phyloP scores from a whole-genome alignment of 257 asterid genomes.

The Gynochthodes officinalis region DNA sequence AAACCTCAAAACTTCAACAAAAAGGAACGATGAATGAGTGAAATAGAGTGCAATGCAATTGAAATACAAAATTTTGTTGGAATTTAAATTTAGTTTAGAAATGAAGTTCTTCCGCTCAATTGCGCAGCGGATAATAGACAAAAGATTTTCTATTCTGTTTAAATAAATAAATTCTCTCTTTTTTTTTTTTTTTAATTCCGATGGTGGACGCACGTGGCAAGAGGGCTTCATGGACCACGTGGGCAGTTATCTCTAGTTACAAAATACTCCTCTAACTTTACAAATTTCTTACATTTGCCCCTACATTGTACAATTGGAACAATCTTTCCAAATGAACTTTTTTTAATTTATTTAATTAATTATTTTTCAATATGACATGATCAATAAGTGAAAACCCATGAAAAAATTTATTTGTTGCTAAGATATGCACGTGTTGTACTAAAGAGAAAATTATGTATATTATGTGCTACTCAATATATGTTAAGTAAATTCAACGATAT shows the following conservation, averaged over 20 bases:
- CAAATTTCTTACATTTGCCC: too few species aligned
- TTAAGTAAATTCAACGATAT: too few species aligned
- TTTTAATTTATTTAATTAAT: too few species aligned
- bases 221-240: neutral
- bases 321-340: too few species aligned
- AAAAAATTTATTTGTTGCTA: too few species aligned
- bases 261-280: neutral
- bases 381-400: too few species aligned
- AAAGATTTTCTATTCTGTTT: neutral
- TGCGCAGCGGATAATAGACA: neutral
- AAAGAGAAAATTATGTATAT: too few species aligned
- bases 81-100: neutral
- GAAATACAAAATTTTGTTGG: neutral
- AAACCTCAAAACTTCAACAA: neutral
- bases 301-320: too few species aligned
- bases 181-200: neutral
- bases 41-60: neutral
- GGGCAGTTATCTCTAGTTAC: neutral
- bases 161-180: too few species aligned
- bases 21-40: neutral
- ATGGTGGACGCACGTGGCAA: neutral
- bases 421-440: too few species aligned
- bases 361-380: too few species aligned
- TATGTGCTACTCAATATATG: too few species aligned
- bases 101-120: neutral